Percentiles rank a stretch among this genome's conserved stretches.
These are phyloP conservation scores for Sugiyamaella mastotermitis DNA, from an alignment of 805 yeast genomes.

Conservation along the genomic window DNA sequence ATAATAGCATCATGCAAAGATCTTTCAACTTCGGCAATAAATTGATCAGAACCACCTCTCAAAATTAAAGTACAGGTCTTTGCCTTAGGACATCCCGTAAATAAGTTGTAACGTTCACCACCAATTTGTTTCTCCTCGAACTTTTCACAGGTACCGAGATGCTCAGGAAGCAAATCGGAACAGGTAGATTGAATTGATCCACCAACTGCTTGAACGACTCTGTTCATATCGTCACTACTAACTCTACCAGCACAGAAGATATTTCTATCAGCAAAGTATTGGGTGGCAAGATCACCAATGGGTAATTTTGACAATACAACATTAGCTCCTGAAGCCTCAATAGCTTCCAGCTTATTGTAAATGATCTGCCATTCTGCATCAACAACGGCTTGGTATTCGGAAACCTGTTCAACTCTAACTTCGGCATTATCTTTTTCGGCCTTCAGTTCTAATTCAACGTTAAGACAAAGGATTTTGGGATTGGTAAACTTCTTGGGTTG, in stretches of 20 bases:
- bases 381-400: slow-evolving; percentile 90
- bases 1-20: slow-evolving; percentile 96
- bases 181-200: slow-evolving; percentile 71
- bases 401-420: slow-evolving; percentile 89
- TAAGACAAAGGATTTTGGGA: slow-evolving; percentile 79
- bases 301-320: slow-evolving; percentile 92
- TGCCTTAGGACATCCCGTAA: slow-evolving; percentile 87
- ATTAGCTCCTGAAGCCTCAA: slow-evolving; percentile 80
- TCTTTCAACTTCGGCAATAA: slow-evolving; percentile 95
- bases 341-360: slow-evolving; percentile 74
- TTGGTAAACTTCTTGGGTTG: slow-evolving; percentile 81
- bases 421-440: slow-evolving; percentile 99
- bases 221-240: slow-evolving; percentile 78
- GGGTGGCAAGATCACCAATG: slow-evolving; percentile 98
- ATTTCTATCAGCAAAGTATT: slow-evolving; percentile 92
- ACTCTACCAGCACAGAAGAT: slow-evolving; percentile 98
- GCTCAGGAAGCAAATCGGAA: slow-evolving; percentile 57
- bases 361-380: slow-evolving; percentile 99
- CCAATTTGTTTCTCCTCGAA: slow-evolving; percentile 97
- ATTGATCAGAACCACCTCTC: slow-evolving; percentile 98
- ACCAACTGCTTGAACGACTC: slow-evolving; percentile 91
- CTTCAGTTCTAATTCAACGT: slow-evolving; percentile 91
- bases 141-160: slow-evolving; percentile 74
- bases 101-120: slow-evolving; percentile 87
- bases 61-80: slow-evolving; percentile 88